Evolutionary conservation across 2,329 filamentous ascomycete genomes (phyloP).

Genomic region (Arthrobotrys iridis): DNA sequence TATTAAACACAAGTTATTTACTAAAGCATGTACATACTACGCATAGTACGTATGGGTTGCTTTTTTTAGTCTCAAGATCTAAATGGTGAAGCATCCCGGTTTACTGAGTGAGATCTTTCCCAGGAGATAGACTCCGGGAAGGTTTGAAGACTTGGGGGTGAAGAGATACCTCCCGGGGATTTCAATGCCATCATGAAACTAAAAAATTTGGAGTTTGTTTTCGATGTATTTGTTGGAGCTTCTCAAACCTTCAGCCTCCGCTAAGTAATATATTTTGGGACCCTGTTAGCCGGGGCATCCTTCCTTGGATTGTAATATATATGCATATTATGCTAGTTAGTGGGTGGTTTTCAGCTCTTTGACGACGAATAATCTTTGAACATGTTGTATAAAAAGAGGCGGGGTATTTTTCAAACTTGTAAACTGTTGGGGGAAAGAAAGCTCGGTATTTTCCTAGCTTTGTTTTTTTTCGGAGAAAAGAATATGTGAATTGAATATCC

Average conservation of each 20-base stretch:
- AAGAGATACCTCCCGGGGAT: too few species aligned
- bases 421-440: conserved; percentile 13
- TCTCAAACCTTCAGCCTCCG: neutral
- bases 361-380: neutral
- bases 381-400: neutral
- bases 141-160: too few species aligned
- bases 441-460: conserved; percentile 8
- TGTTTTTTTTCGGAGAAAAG: too few species aligned
- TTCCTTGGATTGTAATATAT: neutral
- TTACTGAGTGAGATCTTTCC: too few species aligned
- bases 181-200: neutral
- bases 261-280: neutral
- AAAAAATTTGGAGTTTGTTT: neutral
- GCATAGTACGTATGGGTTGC: too few species aligned
- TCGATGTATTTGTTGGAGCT: neutral
- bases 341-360: neutral
- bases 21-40: too few species aligned
- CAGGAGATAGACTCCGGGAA: too few species aligned
- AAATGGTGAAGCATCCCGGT: too few species aligned
- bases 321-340: neutral
- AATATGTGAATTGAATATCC: too few species aligned
- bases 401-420: neutral
- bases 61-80: too few species aligned
- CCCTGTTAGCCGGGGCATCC: neutral
- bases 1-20: too few species aligned